Base-by-base conservation (phyloP, 192 early-diverging fungal species). In the Coemansia sp. region DNA sequence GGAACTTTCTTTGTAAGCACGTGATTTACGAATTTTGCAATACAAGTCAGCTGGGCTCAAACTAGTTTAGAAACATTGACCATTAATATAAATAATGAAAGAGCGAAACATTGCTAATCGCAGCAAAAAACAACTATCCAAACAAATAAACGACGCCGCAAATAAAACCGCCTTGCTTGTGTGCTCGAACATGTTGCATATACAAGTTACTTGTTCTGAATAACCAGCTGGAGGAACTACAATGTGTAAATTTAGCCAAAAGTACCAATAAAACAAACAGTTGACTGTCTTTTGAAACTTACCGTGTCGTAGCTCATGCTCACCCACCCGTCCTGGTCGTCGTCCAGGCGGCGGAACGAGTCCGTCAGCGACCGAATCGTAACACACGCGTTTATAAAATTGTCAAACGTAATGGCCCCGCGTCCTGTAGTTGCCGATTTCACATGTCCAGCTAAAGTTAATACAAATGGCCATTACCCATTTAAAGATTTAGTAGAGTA, bases 391-490 rank as follows among this genome's bases (percentile, higher is more conserved):
- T 88, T 86, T 31, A 92, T 89, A 79, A 92, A 92, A 71, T 88
- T 90, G 67, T 92, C 90, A 68, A 92, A 92, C 17, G 87, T 88
- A 42, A 90, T 88, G 84, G 85, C 85, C 53, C 88, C 85, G 50
- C 81, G 85, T 86, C 86, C 71, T 54, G 76, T 65, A 31, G 28
- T 67, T 26, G 64, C 77, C 75, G 71, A 74, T 84, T 77, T 85
- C 71, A 83, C 79, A 64, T 68, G 63, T 40, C 74, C 81, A 66
- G 69, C 73, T 81, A 81, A 2, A 12, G 28, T 3, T 31, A 5
- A 5, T 31, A 6, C 28, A 31, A 31, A 6, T 6, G 5, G 28
- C 0, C 28, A 31, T 4, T 31, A 31, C 28, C n/a, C n/a, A n/a
- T n/a, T n/a, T n/a, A 31, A 31, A 3, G 28, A 31, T 31, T 31